Conservation (phyloP, 495 filamentous ascomycete species). For the Annulohypoxylon stygium region DNA sequence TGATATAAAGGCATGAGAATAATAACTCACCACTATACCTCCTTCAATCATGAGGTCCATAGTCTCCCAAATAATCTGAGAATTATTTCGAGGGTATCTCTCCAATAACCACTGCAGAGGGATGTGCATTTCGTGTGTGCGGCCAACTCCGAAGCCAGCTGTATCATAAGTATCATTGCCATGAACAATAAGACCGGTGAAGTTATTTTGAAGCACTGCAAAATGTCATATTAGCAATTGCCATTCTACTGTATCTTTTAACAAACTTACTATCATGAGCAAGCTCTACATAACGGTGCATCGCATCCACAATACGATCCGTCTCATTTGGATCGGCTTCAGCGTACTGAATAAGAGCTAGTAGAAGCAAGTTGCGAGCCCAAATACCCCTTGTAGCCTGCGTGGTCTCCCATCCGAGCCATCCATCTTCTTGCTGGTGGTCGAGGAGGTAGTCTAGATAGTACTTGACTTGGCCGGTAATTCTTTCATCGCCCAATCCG, state of each 20-base stretch:
- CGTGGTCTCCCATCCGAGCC: slow-evolving; percentile 70
- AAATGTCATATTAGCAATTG: neutral
- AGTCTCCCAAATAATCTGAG: slow-evolving; percentile 50
- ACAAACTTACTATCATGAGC: slow-evolving; percentile 57
- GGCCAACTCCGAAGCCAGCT: slow-evolving; percentile 37
- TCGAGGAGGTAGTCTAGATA: slow-evolving; percentile 65
- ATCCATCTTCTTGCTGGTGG: slow-evolving; percentile 68
- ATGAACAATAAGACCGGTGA: slow-evolving; percentile 35
- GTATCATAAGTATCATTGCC: slow-evolving; percentile 37
- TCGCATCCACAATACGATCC: slow-evolving; percentile 51
- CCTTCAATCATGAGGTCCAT: slow-evolving; percentile 48
- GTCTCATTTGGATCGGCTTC: slow-evolving; percentile 59
- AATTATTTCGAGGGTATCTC: slow-evolving; percentile 49
- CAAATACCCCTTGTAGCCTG: slow-evolving; percentile 63
- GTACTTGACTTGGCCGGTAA: slow-evolving; percentile 66
- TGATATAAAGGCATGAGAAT: neutral
- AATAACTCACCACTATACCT: slow-evolving; percentile 17
- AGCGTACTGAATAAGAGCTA: slow-evolving; percentile 60
- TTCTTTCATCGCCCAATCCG: slow-evolving; percentile 63
- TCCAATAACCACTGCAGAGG: slow-evolving; percentile 67
- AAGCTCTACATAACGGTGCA: slow-evolving; percentile 56
- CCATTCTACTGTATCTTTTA: neutral
- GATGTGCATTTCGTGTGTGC: slow-evolving; percentile 52
- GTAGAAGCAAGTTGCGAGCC: slow-evolving; percentile 64
- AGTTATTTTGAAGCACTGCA: slow-evolving; percentile 49